Percentiles rank a stretch among this genome's conserved stretches.
These are phyloP conservation scores for Umbellularia californica DNA, from an alignment of 164 flowering plant genomes.

Conservation along the genomic window DNA sequence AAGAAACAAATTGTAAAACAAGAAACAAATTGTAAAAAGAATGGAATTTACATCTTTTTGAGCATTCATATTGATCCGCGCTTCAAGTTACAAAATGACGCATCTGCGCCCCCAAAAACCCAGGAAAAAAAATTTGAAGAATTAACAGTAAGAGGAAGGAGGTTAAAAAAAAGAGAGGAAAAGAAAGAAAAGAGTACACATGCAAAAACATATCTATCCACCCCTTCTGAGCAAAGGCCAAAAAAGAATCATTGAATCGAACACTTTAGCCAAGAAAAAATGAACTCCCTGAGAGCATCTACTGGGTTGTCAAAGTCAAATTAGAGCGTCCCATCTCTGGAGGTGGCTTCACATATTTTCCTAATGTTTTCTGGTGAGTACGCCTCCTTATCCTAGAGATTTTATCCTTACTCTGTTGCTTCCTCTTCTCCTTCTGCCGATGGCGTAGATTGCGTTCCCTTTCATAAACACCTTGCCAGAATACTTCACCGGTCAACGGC, in stretches of 20 bases:
- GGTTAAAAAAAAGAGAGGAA: not conserved
- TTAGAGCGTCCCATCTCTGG: conserved; percentile 36
- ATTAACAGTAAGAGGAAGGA: not conserved
- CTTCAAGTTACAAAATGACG: conserved; percentile 30
- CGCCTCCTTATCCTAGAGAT: conserved; percentile 49
- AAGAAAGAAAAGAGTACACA: not conserved
- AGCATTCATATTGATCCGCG: conserved; percentile 1
- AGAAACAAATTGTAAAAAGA: not conserved
- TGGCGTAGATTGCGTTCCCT: conserved; percentile 58
- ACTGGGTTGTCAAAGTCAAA: conserved; percentile 21
- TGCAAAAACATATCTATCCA: conserved; percentile 17
- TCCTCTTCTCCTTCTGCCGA: conserved; percentile 58
- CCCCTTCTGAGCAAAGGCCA: conserved; percentile 21
- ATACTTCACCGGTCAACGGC: conserved; percentile 93
- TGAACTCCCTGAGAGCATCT: conserved; percentile 4
- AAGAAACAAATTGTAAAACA: not conserved
- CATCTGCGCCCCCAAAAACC: conserved; percentile 29
- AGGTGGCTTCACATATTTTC: conserved; percentile 84
- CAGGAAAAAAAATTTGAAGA: conserved; percentile 12
- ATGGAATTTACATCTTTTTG: conserved; percentile 25
- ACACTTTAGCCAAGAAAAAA: conserved; percentile 9
- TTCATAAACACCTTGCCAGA: conserved; percentile 81
- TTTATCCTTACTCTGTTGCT: conserved; percentile 67
- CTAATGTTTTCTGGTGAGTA: conserved; percentile 57
- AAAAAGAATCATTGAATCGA: conserved; percentile 30